Base-by-base conservation (phyloP, 345 rosid species). In the Hevea brasiliensis region DNA sequence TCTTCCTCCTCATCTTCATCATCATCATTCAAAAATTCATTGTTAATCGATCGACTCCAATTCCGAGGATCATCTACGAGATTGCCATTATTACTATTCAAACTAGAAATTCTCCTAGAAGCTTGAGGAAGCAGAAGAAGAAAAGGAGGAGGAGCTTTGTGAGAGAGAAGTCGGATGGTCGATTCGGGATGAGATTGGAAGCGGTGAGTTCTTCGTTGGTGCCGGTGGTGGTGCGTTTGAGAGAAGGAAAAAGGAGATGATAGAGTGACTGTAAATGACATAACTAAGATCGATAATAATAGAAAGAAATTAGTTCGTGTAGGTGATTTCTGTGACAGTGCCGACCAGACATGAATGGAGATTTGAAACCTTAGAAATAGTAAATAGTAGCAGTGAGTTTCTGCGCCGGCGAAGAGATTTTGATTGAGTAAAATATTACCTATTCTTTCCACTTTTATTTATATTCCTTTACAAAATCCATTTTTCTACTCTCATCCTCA, bases 11-110 rank as follows among this genome's bases (percentile, higher is more conserved):
- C 83, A 0, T 81, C 94, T 32, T 80, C 83, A 8, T 50, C 45
- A 6, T 8, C 61, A 37, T 35, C 68, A 29, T 62, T 76, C 13
- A 67, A 77, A 27, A 81, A 84, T 60, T 84, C 88, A 20, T 88
- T 81, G 72, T 65, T 67, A 77, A 90, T 89, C 83, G 84, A 69
- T 77, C 90, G 88, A 82, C 88, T 84, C 98, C 97, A 90, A 54
- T 77, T 86, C 72, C 91, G 88, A 8, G 87, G 77, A 72, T 81
- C 90, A 27, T 83, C 87, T 14, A 58, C 81, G 32, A 81, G 47
- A 65, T 78, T 79, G 50, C 80, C 80, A 60, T 76, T 84, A 48
- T 14, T 55, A 15, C 45, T 54, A 47, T 77, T 51, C 50, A 55
- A 37, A 45, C 63, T 66, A 12, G 73, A 37, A 32, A 37, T 23